Base-by-base conservation (phyloP, 1,284 basidiomycete species). In the Rhodofomes roseus region DNA sequence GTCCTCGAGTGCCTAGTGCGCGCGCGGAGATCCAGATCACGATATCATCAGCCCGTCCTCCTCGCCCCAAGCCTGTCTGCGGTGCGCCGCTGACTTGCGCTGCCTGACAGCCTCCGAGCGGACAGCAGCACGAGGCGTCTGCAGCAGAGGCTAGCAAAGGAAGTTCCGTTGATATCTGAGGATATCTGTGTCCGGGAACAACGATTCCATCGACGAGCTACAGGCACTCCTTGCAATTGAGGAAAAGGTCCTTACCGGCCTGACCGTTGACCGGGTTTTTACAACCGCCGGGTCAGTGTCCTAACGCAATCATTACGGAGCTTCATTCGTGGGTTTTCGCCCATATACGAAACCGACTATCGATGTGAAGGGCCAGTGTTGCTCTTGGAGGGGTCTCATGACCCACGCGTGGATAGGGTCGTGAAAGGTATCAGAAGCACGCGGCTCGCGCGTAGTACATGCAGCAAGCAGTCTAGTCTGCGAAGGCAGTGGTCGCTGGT, bases 1-100 rank as follows among this genome's bases (percentile, higher is more conserved):
- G 16, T 44, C 41, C 12, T 14, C 34, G 23, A 54, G 58, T n/a
- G 36, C 25, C 20, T 44, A 52, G 31, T 57, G 34, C 57, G 16
- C 43, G 48, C 48, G 61, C 67, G 67, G 65, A 68, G 65, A 68
- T 68, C 61, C 63, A 58, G 57, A 68, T 68, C 64, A 63, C 59
- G 63, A 65, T 61, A 66, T 66, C 62, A 27, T 43, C 55, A 48
- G 25, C 25, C 43, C 43, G 40, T 37, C 55, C 41, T 56, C n/a
- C 20, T 43, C 20, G 27, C 41, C 31, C 54, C 22, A 7, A 36
- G 55, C 55, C 40, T 16, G 20, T 36, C 20, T 29, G 31, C 43
- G 29, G 29, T 56, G 41, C 1, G 55, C 39, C 55, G 55, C 55
- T 48, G 37, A 55, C 54, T 55, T 55, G 12, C 50, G 36, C 36